Base-by-base conservation (phyloP, 192 early-diverging fungal genomes). In the Entomortierella parvispora region DNA sequence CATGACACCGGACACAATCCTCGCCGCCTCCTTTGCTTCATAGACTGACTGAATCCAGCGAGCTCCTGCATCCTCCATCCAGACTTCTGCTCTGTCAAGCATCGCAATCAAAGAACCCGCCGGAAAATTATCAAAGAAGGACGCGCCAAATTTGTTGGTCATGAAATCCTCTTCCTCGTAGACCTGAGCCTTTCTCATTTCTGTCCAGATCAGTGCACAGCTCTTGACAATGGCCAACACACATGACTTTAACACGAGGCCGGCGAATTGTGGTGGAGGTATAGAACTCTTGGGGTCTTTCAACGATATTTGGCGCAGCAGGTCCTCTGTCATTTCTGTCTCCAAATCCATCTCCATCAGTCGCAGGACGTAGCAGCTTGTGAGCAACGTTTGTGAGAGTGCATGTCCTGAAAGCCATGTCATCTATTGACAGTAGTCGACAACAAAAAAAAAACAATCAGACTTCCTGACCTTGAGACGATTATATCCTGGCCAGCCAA, bases 161-260 rank as follows among this genome's bases (percentile, higher is more conserved):
- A 84, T 84, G 63, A 89, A 89, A 62, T 89, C 87, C 33, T 89
- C 85, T 70, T 89, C 87, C 81, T 89, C 87, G 54, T 83, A 89
- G 1, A 85, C 80, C 48, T 89, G 83, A 23, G 82, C 85, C 54
- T 84, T 82, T 3, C 55, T 62, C 87, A 89, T 89, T 37, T 89
- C 87, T 26, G 60, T 69, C 84, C 79, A 85, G 17, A 89, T 75
- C 26, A 87, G 71, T 22, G 71, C 65, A 56, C 85, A 85, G 31
- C 80, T 83, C 54, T 84, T 86, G 18, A 79, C 78, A 14, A 84
- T 81, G 4, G 83, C 82, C 12, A 89, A 11, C 0, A 85, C 65
- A 51, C 84, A 86, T 0, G 83, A 50, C 33, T 84, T 85, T 12
- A 88, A 60, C 10, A 84, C 84, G 34, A 62, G 28, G 22, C 60